These are phyloP conservation scores for Crassisporium funariophilum DNA, from an alignment of 768 basidiomycete species.

Conservation along the genomic window DNA sequence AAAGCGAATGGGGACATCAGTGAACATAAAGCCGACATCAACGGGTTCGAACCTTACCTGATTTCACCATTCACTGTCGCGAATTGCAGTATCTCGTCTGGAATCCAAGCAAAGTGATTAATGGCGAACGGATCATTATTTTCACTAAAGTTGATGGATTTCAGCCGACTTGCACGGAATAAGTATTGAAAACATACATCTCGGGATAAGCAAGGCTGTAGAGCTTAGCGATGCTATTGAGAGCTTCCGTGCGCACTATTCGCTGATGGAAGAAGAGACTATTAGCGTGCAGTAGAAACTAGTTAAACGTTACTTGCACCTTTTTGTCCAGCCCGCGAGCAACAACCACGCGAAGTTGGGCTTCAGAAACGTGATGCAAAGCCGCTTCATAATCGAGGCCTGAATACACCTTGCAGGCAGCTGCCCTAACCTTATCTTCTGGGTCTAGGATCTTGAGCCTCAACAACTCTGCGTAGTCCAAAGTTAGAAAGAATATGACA, in stretches of 20 bases:
- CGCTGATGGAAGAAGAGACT: constrained; percentile 38
- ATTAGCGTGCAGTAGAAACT: neutral
- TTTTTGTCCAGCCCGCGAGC: constrained; percentile 85
- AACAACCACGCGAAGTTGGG: constrained; percentile 63
- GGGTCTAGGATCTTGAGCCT: constrained; percentile 74
- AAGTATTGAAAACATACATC: constrained; percentile 63
- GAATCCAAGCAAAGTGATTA: constrained; percentile 92
- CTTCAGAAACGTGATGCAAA: constrained; percentile 73
- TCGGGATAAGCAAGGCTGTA: constrained; percentile 85
- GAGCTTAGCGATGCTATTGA: constrained; percentile 73
- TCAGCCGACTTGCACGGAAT: constrained; percentile 2
- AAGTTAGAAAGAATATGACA: neutral
- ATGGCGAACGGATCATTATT: constrained; percentile 73
- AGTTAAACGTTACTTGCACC: constrained; percentile 40
- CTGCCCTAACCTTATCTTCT: constrained; percentile 88
- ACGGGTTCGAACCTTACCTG: constrained; percentile 41
- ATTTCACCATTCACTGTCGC: constrained; percentile 55
- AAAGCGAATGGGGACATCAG: neutral
- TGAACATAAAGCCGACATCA: neutral
- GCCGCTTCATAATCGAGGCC: constrained; percentile 90
- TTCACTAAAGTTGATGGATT: constrained; percentile 55
- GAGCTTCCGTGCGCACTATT: constrained; percentile 72
- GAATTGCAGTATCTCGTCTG: constrained; percentile 65
- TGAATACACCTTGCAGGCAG: constrained; percentile 79
- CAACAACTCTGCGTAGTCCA: constrained; percentile 49